A percentile compares a stretch with the other conserved stretches of the same genome.
phyloP scores from a whole-genome alignment of 345 rosid species.

The Populus simonii region DNA sequence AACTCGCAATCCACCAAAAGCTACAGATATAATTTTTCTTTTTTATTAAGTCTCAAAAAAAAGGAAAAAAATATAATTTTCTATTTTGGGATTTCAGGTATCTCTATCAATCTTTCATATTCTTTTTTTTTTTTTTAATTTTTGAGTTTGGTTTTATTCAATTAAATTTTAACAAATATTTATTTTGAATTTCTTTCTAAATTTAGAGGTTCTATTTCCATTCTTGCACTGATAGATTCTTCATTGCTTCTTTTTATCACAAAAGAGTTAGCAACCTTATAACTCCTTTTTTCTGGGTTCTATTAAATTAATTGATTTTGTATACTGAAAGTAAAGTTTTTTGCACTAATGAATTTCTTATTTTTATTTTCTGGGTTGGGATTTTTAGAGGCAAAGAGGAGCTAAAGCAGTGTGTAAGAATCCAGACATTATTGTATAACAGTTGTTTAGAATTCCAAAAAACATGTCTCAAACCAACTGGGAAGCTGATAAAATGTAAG shows the following conservation, averaged over 20 bases:
- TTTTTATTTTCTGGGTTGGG: constrained; percentile 9
- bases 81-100: constrained; percentile 10
- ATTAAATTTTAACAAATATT: not conserved
- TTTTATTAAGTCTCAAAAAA: not conserved
- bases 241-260: not conserved
- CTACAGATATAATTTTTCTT: constrained; percentile 1
- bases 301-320: not conserved
- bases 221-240: not conserved
- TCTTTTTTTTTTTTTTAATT: not conserved
- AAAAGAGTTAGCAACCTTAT: not conserved
- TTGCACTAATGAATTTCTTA: too few relatives aligned
- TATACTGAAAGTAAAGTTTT: not conserved
- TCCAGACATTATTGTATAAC: constrained; percentile 4
- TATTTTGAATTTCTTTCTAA: not conserved
- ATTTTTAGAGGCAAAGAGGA: constrained; percentile 9
- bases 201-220: not conserved
- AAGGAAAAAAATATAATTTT: not conserved
- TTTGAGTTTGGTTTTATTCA: not conserved
- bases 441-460: constrained; percentile 3
- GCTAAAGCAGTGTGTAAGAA: not conserved
- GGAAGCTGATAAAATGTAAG: constrained; percentile 99
- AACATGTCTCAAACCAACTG: constrained; percentile 92
- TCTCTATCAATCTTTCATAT: constrained; percentile 8
- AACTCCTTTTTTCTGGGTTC: constrained; percentile 1
- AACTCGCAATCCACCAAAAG: constrained; percentile 16